A percentile compares a stretch with the other conserved stretches of the same genome.
These are phyloP conservation scores for Vitis hybrid DNA, from an alignment of 177 flowering plant genomes.

Conservation along the genomic window DNA sequence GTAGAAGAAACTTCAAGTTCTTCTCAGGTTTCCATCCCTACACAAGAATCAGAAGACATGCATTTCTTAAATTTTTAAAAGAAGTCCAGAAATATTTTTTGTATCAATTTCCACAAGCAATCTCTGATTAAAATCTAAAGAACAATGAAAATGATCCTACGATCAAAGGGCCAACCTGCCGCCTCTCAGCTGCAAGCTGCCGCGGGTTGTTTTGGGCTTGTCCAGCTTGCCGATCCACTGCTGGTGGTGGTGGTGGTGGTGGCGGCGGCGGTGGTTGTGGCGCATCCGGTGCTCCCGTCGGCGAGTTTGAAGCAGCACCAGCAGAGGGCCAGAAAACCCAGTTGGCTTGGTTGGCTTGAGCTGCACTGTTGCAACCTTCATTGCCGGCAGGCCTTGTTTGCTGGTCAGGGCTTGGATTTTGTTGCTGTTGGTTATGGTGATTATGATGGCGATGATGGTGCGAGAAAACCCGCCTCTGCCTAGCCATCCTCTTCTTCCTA, in stretches of 20 bases:
- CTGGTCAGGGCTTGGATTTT: conserved; percentile 17
- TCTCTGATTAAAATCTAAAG: not conserved
- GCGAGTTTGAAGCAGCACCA: not conserved
- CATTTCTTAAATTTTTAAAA: not conserved
- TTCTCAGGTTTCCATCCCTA: conserved; percentile 88
- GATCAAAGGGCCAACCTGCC: conserved; percentile 32
- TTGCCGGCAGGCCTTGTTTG: conserved; percentile 26
- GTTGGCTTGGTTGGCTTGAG: conserved; percentile 26
- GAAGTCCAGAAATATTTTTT: not conserved
- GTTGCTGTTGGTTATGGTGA: conserved; percentile 10
- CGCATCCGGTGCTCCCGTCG: conserved; percentile 5
- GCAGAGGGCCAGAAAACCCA: conserved; percentile 57
- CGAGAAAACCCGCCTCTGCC: conserved; percentile 61
- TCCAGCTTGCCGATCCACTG: conserved; percentile 21
- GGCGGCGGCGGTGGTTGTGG: conserved; percentile 5
- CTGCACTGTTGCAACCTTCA: conserved; percentile 23
- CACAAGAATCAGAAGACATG: not conserved
- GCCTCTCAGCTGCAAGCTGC: conserved; percentile 40
- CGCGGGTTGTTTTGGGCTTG: conserved; percentile 31
- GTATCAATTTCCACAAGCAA: not conserved
- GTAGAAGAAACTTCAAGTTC: conserved; percentile 85
- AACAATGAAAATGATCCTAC: too few species aligned
- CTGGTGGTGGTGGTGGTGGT: not conserved
- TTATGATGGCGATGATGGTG: conserved; percentile 43
- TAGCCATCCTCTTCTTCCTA: conserved; percentile 95